phyloP scores from a whole-genome alignment of 2,329 filamentous ascomycete species.

The Cordyceps militaris region DNA sequence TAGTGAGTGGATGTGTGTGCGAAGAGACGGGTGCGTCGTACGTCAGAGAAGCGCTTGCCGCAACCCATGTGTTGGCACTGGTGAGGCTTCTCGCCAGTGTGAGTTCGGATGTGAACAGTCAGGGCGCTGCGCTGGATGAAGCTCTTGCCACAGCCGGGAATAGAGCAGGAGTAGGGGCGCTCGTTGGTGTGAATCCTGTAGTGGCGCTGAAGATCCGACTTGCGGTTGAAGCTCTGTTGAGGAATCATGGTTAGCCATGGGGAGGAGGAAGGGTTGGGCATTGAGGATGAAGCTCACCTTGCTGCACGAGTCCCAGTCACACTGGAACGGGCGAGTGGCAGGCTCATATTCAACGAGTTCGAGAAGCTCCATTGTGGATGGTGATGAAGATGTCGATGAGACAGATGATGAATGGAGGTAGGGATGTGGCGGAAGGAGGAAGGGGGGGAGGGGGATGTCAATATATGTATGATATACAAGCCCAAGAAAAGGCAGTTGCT shows the following conservation, averaged over 20 bases:
- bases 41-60: constrained; percentile 63
- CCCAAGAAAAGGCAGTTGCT: constrained; percentile 3
- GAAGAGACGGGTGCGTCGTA: constrained; percentile 28
- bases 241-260: not conserved
- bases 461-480: constrained; percentile 7
- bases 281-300: constrained; percentile 41
- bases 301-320: constrained; percentile 54
- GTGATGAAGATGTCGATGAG: not conserved
- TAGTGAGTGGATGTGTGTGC: not conserved
- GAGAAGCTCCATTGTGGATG: constrained; percentile 50
- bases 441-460: not conserved
- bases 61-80: constrained; percentile 59
- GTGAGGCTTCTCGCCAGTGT: constrained; percentile 66
- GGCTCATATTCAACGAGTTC: constrained; percentile 59
- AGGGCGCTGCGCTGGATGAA: constrained; percentile 66
- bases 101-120: constrained; percentile 63
- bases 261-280: not conserved
- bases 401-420: constrained; percentile 2
- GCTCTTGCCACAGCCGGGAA: constrained; percentile 57
- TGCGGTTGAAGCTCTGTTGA: constrained; percentile 61
- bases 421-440: not conserved
- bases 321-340: constrained; percentile 55
- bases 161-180: constrained; percentile 56
- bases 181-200: constrained; percentile 68
- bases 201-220: constrained; percentile 63